Evolutionary conservation across 2,329 filamentous ascomycete species (phyloP).

Genomic region (Hypoxylon sp.): DNA sequence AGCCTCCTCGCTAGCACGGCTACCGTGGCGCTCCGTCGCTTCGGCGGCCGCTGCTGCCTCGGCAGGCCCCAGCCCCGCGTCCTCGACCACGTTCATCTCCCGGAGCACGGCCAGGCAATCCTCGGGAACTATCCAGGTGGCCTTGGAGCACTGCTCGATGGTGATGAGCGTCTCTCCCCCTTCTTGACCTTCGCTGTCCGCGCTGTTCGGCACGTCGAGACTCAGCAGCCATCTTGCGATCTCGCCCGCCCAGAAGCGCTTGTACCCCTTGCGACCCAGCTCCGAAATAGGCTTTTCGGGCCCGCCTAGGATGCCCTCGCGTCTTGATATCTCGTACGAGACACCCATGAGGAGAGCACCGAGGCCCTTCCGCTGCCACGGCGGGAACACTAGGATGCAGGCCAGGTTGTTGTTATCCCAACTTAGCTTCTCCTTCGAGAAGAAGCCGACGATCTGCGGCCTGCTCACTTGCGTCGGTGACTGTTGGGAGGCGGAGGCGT

Average conservation of each 20-base stretch:
- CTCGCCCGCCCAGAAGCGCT: conserved; percentile 86
- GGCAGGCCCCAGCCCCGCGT: conserved; percentile 50
- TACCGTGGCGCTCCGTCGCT: neutral
- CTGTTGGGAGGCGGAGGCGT: neutral
- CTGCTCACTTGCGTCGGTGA: conserved; percentile 26
- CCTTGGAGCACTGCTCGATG: conserved; percentile 77
- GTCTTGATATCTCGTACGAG: conserved; percentile 89
- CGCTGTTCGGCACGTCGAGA: conserved; percentile 54
- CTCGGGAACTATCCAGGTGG: conserved; percentile 86
- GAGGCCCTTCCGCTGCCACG: conserved; percentile 91
- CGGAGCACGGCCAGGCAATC: conserved; percentile 84
- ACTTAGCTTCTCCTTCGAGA: conserved; percentile 98
- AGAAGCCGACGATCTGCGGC: conserved; percentile 87
- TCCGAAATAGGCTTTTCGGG: conserved; percentile 95
- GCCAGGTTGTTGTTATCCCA: conserved; percentile 99
- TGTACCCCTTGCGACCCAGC: conserved; percentile 84
- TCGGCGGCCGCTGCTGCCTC: neutral
- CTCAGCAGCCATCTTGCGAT: conserved; percentile 77
- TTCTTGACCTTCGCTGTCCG: conserved; percentile 11
- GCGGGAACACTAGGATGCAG: conserved; percentile 95
- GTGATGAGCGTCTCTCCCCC: conserved; percentile 66
- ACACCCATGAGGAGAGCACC: conserved; percentile 91
- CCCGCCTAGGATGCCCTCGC: conserved; percentile 86
- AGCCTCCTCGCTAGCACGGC: neutral
- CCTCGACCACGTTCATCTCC: conserved; percentile 79